A percentile compares a stretch with the other conserved stretches of the same genome.
Evolutionary conservation across 2,329 filamentous ascomycete genomes (phyloP).

Genomic region (Diplodia intermedia): DNA sequence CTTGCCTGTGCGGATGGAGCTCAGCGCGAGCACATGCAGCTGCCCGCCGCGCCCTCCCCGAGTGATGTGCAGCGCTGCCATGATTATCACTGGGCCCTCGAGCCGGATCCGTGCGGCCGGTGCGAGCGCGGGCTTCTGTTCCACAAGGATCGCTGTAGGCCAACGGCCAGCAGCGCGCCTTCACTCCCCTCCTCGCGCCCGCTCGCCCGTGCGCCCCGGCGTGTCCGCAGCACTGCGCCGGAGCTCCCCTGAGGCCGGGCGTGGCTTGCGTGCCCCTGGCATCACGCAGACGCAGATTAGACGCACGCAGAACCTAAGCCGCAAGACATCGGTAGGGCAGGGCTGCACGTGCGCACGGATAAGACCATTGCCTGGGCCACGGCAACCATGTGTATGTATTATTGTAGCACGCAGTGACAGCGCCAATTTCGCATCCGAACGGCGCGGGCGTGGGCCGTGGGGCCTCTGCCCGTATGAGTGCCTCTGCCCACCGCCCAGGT

Average conservation of each 20-base stretch:
- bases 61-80: conserved; percentile 23
- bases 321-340: neutral
- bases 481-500: neutral
- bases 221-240: conserved; percentile 11
- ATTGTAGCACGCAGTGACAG: neutral
- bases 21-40: conserved; percentile 20
- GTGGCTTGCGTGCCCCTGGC: conserved; percentile 9
- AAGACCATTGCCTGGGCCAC: neutral
- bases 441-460: neutral
- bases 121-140: conserved; percentile 19
- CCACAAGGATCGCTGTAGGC: conserved; percentile 20
- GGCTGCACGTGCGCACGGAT: neutral
- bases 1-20: conserved; percentile 7
- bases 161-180: neutral
- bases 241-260: conserved; percentile 5
- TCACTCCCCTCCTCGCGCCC: neutral
- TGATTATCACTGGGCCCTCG: conserved; percentile 27
- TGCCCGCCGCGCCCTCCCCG: conserved; percentile 12
- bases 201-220: conserved; percentile 5
- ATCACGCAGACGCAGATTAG: neutral
- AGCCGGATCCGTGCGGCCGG: conserved; percentile 20
- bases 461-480: neutral
- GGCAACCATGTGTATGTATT: neutral
- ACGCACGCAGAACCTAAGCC: neutral
- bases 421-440: neutral